A percentile compares a stretch with the other conserved stretches of the same genome.
phyloP scores from a whole-genome alignment of 2,329 filamentous ascomycete genomes.

The Xylariaceae sp. region DNA sequence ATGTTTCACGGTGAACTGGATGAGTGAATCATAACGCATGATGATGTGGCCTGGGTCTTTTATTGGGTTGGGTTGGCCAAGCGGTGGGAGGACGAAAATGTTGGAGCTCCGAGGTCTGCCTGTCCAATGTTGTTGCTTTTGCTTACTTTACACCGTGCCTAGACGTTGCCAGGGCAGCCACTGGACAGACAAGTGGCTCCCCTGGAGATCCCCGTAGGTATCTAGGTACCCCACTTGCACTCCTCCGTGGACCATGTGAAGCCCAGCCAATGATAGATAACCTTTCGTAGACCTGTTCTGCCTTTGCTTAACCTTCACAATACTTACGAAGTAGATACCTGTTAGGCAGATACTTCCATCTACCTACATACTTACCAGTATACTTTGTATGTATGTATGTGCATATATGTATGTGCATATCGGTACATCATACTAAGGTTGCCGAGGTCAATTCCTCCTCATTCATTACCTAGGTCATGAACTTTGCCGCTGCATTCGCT shows the following conservation, averaged over 20 bases:
- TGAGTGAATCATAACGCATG: constrained; percentile 29
- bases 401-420: no score
- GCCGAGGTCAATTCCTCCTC: no score
- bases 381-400: no score
- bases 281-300: no score
- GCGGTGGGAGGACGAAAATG: constrained; percentile 26
- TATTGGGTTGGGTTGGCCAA: constrained; percentile 17
- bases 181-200: constrained; percentile 3
- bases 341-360: no score
- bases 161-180: constrained; percentile 34
- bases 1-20: constrained; percentile 24
- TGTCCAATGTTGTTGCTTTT: constrained; percentile 23
- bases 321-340: no score
- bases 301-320: no score
- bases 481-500: no score
- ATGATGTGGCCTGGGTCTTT: constrained; percentile 30
- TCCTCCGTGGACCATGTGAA: not conserved
- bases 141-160: constrained; percentile 4
- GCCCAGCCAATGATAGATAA: not conserved
- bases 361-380: no score
- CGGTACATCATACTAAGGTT: no score
- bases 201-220: constrained; percentile 14
- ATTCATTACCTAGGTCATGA: no score
- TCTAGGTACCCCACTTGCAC: constrained; percentile 5
- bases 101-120: constrained; percentile 15